A percentile compares a stretch with the other conserved stretches of the same genome.
These are phyloP conservation scores for Saccharomyces mikatae DNA, from an alignment of 805 yeast genomes.

Conservation along the genomic window DNA sequence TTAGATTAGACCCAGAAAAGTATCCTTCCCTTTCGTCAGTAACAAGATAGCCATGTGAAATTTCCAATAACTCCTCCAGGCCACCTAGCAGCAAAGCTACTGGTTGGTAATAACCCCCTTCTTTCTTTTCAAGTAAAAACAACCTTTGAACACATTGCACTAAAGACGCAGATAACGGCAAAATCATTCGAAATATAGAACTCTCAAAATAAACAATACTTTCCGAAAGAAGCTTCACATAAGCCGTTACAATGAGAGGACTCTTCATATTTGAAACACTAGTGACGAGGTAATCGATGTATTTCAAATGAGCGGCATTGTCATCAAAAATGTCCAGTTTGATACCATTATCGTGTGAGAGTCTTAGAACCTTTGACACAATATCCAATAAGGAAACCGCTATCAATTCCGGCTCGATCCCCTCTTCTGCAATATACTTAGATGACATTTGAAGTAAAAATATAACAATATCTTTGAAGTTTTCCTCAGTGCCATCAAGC, in stretches of 20 bases:
- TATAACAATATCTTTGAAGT: slow-evolving; percentile 41
- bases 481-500: slow-evolving; percentile 49
- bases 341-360: slow-evolving; percentile 27
- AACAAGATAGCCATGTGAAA: slow-evolving; percentile 47
- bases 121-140: slow-evolving; percentile 14
- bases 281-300: slow-evolving; percentile 40
- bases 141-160: slow-evolving; percentile 22
- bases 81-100: slow-evolving; percentile 45
- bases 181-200: slow-evolving; percentile 47
- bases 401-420: slow-evolving; percentile 24
- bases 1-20: slow-evolving; percentile 11
- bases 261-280: slow-evolving; percentile 42
- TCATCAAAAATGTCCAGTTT: slow-evolving; percentile 28
- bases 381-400: slow-evolving; percentile 28
- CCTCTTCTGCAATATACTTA: slow-evolving; percentile 18
- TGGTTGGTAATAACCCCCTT: slow-evolving; percentile 39
- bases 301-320: slow-evolving; percentile 25
- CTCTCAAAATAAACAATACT: slow-evolving; percentile 44
- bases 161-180: slow-evolving; percentile 44
- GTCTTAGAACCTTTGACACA: slow-evolving; percentile 25
- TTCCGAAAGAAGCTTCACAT: slow-evolving; percentile 40
- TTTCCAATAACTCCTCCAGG: slow-evolving; percentile 53
- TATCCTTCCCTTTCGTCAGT: slow-evolving; percentile 29
- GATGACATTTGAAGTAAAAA: slow-evolving; percentile 33
- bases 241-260: slow-evolving; percentile 29